These are phyloP conservation scores for Oryza glumipatula DNA, from an alignment of 176 grass and related monocot genomes.

Conservation along the genomic window DNA sequence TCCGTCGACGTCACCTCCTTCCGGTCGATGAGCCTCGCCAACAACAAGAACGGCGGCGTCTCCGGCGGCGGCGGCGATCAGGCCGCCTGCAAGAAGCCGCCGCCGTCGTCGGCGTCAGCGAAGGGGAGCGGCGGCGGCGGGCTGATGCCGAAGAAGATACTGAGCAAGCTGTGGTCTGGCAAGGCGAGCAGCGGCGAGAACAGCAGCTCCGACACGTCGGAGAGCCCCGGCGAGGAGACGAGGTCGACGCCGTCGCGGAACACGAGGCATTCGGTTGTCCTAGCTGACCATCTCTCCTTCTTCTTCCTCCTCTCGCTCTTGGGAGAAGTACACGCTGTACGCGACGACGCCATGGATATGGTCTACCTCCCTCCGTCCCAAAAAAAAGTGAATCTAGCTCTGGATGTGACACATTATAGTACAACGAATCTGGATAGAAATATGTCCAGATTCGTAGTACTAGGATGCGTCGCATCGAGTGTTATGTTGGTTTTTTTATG, in stretches of 20 bases:
- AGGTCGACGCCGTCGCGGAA: conserved; percentile 76
- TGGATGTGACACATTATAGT: too few relatives aligned
- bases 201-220: conserved; percentile 86
- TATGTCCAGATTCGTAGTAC: too few relatives aligned
- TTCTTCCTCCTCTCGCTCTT: not conserved
- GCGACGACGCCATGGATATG: not conserved
- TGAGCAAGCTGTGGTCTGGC: conserved; percentile 86
- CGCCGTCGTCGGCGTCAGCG: conserved; percentile 5
- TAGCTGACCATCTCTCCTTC: not conserved
- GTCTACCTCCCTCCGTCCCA: not conserved
- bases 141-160: conserved; percentile 75
- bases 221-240: conserved; percentile 86
- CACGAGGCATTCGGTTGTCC: conserved; percentile 74
- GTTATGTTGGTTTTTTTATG: too few relatives aligned
- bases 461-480: too few relatives aligned
- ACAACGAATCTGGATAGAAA: too few relatives aligned
- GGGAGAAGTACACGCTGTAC: not conserved
- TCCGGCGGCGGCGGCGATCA: not conserved
- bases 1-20: conserved; percentile 51
- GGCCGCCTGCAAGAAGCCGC: conserved; percentile 35
- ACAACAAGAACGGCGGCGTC: conserved; percentile 40
- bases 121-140: conserved; percentile 37
- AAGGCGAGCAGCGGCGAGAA: conserved; percentile 70
- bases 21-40: conserved; percentile 51
- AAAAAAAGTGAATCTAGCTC: too few relatives aligned